Evolutionary conservation across 805 yeast genomes (phyloP).

Genomic region (Brettanomyces sp.): DNA sequence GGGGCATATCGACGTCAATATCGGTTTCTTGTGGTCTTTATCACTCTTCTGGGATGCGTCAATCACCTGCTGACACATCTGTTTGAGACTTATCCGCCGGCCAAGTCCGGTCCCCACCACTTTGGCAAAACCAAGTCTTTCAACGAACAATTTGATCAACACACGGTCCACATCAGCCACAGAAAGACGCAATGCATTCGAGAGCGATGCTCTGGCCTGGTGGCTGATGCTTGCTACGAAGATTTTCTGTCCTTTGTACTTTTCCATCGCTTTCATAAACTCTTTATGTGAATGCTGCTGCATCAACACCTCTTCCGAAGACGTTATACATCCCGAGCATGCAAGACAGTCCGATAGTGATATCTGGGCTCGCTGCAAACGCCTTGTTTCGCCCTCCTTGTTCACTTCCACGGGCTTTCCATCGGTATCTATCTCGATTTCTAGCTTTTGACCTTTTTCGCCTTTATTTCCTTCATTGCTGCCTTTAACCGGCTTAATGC

Average conservation of each 20-base stretch:
- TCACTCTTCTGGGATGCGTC: slow-evolving; percentile 5
- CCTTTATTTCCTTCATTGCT: neutral
- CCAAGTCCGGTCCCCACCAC: slow-evolving; percentile 84
- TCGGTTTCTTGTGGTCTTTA: slow-evolving; percentile 30
- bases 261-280: slow-evolving; percentile 48
- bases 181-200: slow-evolving; percentile 49
- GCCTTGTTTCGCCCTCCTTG: slow-evolving; percentile 39
- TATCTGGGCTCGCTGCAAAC: slow-evolving; percentile 73
- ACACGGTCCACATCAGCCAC: slow-evolving; percentile 53
- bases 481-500: slow-evolving; percentile 49
- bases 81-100: slow-evolving; percentile 50
- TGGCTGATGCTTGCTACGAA: slow-evolving; percentile 79
- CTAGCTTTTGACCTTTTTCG: slow-evolving; percentile 22
- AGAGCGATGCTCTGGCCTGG: slow-evolving; percentile 76
- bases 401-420: slow-evolving; percentile 66
- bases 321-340: slow-evolving; percentile 93
- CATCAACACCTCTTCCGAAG: slow-evolving; percentile 90
- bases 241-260: slow-evolving; percentile 22
- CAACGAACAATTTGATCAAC: slow-evolving; percentile 47
- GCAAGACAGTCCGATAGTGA: slow-evolving; percentile 90
- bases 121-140: slow-evolving; percentile 56
- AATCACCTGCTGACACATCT: slow-evolving; percentile 34
- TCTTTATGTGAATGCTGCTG: slow-evolving; percentile 86
- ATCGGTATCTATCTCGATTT: slow-evolving; percentile 47
- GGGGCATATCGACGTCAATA: slow-evolving; percentile 75